Conservation (phyloP, 148 eudicot species). For the Polygonum aviculare region DNA sequence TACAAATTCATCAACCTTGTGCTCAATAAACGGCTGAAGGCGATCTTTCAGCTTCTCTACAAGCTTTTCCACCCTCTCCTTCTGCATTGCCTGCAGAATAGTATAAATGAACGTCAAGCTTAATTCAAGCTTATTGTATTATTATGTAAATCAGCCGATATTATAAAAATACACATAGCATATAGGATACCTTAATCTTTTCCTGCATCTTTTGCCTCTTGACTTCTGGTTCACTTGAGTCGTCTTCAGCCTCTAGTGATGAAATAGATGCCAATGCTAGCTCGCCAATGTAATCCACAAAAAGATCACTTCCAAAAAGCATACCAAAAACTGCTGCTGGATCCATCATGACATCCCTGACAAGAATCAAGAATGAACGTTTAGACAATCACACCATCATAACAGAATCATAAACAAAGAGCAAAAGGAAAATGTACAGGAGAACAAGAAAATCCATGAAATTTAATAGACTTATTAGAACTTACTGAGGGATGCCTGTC, state of each 20-base stretch:
- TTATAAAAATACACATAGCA: background rate
- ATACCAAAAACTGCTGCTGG: constrained; percentile 92
- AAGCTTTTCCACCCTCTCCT: constrained; percentile 80
- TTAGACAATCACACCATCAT: background rate
- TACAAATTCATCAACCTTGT: constrained; percentile 58
- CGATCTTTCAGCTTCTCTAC: constrained; percentile 42
- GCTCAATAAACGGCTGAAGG: constrained; percentile 73
- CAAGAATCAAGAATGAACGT: constrained; percentile 3
- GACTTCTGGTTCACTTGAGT: constrained; percentile 40
- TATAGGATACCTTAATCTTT: constrained; percentile 57
- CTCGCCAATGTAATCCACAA: constrained; percentile 86
- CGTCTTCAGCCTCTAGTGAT: constrained; percentile 53
- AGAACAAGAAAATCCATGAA: too few species aligned
- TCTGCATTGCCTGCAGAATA: constrained; percentile 46
- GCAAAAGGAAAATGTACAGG: too few species aligned
- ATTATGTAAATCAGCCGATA: background rate
- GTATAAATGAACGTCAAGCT: background rate
- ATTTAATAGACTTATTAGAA: background rate
- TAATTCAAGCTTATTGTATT: background rate
- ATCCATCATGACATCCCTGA: constrained; percentile 79
- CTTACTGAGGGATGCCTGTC: constrained; percentile 66
- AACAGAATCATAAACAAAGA: background rate
- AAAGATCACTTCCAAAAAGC: constrained; percentile 81
- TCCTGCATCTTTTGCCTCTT: constrained; percentile 60
- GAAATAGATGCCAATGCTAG: constrained; percentile 69